These are phyloP conservation scores for Nannizziopsis arthrosporioides DNA, from an alignment of 2,329 filamentous ascomycete species.

Conservation along the genomic window DNA sequence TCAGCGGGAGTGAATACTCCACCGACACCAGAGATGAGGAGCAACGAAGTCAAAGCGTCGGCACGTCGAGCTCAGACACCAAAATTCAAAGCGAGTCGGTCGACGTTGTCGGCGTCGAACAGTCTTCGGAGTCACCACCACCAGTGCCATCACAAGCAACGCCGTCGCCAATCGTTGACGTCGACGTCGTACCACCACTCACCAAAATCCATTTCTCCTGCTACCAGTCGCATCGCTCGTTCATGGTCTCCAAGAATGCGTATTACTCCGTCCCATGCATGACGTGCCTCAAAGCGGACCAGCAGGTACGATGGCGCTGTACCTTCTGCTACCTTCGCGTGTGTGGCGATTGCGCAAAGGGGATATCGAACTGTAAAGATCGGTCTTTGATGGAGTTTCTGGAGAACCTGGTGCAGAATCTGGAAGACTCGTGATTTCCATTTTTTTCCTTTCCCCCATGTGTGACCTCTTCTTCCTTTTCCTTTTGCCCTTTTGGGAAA, in stretches of 20 bases:
- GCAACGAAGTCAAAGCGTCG: not conserved
- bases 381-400: conserved; percentile 28
- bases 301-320: conserved; percentile 30
- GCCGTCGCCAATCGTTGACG: conserved; percentile 5
- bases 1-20: conserved; percentile 4
- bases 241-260: conserved; percentile 28
- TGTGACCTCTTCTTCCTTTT: too few relatives aligned
- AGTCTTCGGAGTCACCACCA: not conserved
- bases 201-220: conserved; percentile 30
- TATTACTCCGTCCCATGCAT: conserved; percentile 35
- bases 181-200: conserved; percentile 24
- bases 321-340: conserved; percentile 34
- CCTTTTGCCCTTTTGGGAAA: too few relatives aligned
- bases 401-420: conserved; percentile 13
- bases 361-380: conserved; percentile 25
- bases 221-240: conserved; percentile 31
- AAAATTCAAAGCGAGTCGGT: not conserved
- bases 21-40: conserved; percentile 1
- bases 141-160: not conserved
- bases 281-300: conserved; percentile 32
- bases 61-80: not conserved
- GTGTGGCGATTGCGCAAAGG: conserved; percentile 27
- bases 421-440: conserved; percentile 8
- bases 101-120: not conserved
- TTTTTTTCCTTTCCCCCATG: not conserved